Base-by-base conservation (phyloP, 441 rosid genomes). In the Euphorbia corollata region DNA sequence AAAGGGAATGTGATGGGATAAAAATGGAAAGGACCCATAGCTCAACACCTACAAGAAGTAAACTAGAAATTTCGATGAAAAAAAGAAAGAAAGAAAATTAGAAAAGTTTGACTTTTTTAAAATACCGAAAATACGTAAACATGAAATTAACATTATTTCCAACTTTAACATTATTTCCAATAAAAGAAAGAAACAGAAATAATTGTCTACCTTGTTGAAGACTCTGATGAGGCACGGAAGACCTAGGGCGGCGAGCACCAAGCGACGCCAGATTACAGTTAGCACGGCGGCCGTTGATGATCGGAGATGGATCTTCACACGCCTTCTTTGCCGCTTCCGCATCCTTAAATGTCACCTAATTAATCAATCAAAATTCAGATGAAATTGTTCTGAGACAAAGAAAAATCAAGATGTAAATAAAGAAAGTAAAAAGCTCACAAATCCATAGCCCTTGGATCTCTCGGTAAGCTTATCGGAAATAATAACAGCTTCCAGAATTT, bases 391-490 rank as follows among this genome's bases (percentile, higher is more conserved):
- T 27, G 32, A 27, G 4, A 27, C 32, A 27, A 27, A 1, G 32
- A 27, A 27, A 27, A 27, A 27, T 27, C 32, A 27, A 27, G 32
- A 27, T 27, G 24, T 23, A 2, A 48, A 13, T n/a, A 30, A 18
- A 27, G n/a, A 48, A 13, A 15, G 5, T n/a, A 6, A 3, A 15
- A 16, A 36, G 55, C 80, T 74, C 71, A 92, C 98, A 72, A 92
- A 92, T 61, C 98, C 98, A 34, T 90, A 92, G 82, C 97, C 98
- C 77, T 92, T 92, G 87, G 98, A 92, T 74, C 98, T 80, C 57
- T 87, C 92, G 23, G 97, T 86, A 81, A 87, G 45, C 71, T 88
- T 90, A 70, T 92, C 97, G 48, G 86, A 87, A 74, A 92, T 92
- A 61, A 92, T 85, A 59, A 92, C 98, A 27, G 98, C 94, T 72